A percentile compares a stretch with the other conserved stretches of the same genome.
These are phyloP conservation scores for Astrephomene gubernaculifera DNA, from an alignment of 139 green algal genomes.

Conservation along the genomic window DNA sequence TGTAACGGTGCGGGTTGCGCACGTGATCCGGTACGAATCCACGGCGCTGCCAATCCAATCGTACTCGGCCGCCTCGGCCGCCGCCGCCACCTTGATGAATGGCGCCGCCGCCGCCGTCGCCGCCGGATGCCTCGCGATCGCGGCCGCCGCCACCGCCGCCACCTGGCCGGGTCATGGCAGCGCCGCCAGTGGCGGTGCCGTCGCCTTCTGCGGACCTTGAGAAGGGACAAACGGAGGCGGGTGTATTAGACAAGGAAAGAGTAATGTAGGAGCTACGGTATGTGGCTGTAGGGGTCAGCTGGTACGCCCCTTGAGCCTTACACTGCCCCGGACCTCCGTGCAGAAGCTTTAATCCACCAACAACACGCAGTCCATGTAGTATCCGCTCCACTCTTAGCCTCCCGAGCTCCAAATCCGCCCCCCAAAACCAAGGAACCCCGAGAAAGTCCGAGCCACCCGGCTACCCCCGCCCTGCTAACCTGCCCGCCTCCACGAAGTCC, in stretches of 20 bases:
- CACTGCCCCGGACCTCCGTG: no score
- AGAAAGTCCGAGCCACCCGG: no score
- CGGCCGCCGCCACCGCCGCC: background rate
- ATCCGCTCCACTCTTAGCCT: no score
- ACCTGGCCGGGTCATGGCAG: background rate
- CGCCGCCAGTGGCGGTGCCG: background rate
- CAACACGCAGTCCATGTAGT: no score
- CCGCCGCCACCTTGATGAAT: no score
- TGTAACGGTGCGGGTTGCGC: slow-evolving; percentile 52
- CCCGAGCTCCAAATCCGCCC: background rate
- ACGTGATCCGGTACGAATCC: slow-evolving; percentile 53
- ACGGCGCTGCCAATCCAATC: slow-evolving; percentile 21
- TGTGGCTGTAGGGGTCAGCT: no score
- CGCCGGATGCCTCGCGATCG: background rate
- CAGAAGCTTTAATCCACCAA: no score
- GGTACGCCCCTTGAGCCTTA: no score
- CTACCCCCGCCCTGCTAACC: background rate
- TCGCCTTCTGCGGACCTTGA: background rate
- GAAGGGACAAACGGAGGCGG: no score
- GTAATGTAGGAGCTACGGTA: no score
- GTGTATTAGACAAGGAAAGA: no score
- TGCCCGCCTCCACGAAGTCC: background rate
- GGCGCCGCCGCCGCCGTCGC: slow-evolving; percentile 12
- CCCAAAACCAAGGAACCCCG: no score
- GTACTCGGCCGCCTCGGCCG: slow-evolving; percentile 9